A percentile compares a stretch with the other conserved stretches of the same genome.
Conservation (phyloP, 768 basidiomycete species). For the Agaricus blazei region DNA sequence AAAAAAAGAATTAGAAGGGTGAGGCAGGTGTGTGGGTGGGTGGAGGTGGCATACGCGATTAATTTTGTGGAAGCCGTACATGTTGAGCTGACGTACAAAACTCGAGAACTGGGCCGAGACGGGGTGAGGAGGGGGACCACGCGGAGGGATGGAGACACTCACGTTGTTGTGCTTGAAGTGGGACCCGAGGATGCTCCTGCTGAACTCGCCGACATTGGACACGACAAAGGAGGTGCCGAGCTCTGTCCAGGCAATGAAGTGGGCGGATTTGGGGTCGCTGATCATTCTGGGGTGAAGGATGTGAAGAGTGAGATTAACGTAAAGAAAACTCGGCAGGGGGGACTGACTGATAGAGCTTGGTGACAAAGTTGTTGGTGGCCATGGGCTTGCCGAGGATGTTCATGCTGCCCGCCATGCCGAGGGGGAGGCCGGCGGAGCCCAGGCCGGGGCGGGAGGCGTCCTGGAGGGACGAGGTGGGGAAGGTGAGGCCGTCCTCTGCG, state of each 20-base stretch:
- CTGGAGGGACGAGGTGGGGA: constrained; percentile 5
- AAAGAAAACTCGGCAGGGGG: constrained; percentile 9
- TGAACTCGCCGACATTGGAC: constrained; percentile 82
- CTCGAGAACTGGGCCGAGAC: constrained; percentile 66
- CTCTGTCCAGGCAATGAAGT: constrained; percentile 82
- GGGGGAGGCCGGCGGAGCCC: not conserved
- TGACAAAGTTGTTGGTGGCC: constrained; percentile 78
- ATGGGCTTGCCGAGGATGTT: constrained; percentile 63
- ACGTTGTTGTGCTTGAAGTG: constrained; percentile 93
- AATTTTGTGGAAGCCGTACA: constrained; percentile 96
- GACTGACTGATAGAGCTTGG: constrained; percentile 80
- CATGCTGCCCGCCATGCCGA: constrained; percentile 36
- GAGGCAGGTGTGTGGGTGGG: not conserved
- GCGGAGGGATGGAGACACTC: constrained; percentile 18
- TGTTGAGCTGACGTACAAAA: constrained; percentile 92
- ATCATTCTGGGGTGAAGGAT: constrained; percentile 59
- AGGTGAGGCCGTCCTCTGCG: constrained; percentile 30
- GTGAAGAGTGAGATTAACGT: constrained; percentile 5
- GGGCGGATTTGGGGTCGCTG: constrained; percentile 72
- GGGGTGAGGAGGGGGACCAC: constrained; percentile 4
- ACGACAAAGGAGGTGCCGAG: constrained; percentile 82
- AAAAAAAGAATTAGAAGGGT: not conserved
- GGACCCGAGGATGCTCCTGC: constrained; percentile 74
- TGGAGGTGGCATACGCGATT: constrained; percentile 55
- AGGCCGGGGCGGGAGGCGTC: constrained; percentile 12